Percentiles rank a stretch among this genome's conserved stretches.
These are phyloP conservation scores for Pyracantha coccinea DNA, from an alignment of 331 rosid species.

Conservation along the genomic window DNA sequence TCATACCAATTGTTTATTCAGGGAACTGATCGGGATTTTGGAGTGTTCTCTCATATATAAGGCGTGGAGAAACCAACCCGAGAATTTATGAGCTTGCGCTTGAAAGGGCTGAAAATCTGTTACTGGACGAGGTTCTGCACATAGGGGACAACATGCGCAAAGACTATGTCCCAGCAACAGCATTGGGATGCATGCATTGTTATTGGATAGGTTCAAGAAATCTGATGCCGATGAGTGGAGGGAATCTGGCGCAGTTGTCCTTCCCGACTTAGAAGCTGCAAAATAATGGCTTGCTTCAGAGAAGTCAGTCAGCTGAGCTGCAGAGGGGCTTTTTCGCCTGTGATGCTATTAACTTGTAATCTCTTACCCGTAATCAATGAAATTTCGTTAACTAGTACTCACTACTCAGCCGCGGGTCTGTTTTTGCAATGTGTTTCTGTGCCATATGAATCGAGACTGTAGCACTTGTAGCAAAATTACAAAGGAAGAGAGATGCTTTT, in stretches of 20 bases:
- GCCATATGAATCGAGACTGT: background rate
- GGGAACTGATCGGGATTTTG: constrained; percentile 99
- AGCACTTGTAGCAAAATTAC: background rate
- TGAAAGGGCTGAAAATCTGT: constrained; percentile 64
- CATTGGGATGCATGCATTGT: constrained; percentile 79
- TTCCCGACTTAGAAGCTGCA: constrained; percentile 53
- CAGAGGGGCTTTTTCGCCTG: constrained; percentile 7
- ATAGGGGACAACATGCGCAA: constrained; percentile 91
- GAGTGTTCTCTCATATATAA: constrained; percentile 82
- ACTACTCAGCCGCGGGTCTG: background rate
- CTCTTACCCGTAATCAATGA: background rate
- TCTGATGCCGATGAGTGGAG: constrained; percentile 77
- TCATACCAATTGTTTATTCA: constrained; percentile 22
- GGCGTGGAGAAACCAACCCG: constrained; percentile 91
- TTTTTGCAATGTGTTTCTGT: background rate
- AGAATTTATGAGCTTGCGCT: constrained; percentile 76
- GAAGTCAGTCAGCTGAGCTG: constrained; percentile 28
- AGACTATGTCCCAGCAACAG: constrained; percentile 78
- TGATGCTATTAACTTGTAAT: background rate
- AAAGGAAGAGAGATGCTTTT: background rate
- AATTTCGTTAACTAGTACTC: background rate
- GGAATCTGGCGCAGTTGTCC: constrained; percentile 69
- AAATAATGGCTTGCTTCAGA: constrained; percentile 57
- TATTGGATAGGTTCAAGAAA: constrained; percentile 84
- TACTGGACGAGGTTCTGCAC: constrained; percentile 59